Evolutionary conservation across 1,284 basidiomycete species (phyloP), one percentile per base, ranked within the genome.

Genomic region (Mixia osmundae): DNA sequence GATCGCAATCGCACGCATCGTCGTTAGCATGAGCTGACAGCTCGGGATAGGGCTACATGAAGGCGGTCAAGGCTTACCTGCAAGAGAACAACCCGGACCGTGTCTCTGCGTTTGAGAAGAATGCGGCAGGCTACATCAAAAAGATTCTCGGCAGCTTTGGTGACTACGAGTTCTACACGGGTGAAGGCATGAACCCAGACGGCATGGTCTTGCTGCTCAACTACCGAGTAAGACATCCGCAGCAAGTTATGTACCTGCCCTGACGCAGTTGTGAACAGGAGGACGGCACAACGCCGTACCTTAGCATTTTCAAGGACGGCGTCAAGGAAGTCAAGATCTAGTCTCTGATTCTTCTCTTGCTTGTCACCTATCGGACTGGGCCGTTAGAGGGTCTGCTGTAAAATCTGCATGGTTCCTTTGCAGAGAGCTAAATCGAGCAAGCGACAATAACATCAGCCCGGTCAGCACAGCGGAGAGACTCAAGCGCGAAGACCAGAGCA

Each of bases 231-330:
- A 50, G 66, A 53, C 9, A 25, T 14, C 26, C 24, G 28, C 30
- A 76, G 76, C 78, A 56, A 56, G 72, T 64, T 4, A 3, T 25
- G 25, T 24, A 19, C 31, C 12, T 30, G 19, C 12, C 19, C 11
- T 34, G 19, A 12, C n/a, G 8, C 36, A 27, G 7, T 30, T 22
- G 31, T 18, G 65, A 65, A 60, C 59, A 63, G 38, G 63, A 65
- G 56, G 64, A 67, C 50, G 64, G 65, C 46, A 54, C 57, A 39
- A 66, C 65, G 36, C 87, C 54, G 32, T 95, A 77, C 61, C 72
- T 89, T 60, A 82, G 71, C 26, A 76, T 87, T 65, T 89, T 80
- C 82, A 83, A 76, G 61, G 70, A 89, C 57, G 83, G 83, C 35
- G 57, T 82, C 47, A 78, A 80, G 60, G 63, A 71, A 54, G 41